These are phyloP conservation scores for Mycena chlorophos DNA, from an alignment of 768 basidiomycete genomes.

Conservation along the genomic window DNA sequence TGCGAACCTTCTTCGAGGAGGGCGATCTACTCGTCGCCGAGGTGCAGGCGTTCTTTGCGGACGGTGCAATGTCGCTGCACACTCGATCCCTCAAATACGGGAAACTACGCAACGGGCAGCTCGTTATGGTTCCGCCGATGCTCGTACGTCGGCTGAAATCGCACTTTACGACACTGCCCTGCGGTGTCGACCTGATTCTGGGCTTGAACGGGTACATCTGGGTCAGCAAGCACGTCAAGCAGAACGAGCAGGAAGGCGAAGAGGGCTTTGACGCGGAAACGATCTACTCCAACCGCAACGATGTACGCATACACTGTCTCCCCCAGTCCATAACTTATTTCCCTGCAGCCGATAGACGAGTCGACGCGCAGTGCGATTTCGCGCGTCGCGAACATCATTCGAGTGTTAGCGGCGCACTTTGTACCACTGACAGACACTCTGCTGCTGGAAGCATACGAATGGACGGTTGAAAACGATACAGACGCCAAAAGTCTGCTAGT, in stretches of 20 bases:
- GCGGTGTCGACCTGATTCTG: conserved; percentile 96
- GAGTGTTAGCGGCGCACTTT: conserved; percentile 73
- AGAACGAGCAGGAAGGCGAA: conserved; percentile 78
- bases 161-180: conserved; percentile 88
- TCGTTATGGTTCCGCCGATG: conserved; percentile 80
- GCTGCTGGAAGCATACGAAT: conserved; percentile 84
- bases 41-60: conserved; percentile 93
- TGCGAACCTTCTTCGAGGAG: conserved; percentile 97
- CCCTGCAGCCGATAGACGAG: conserved; percentile 72
- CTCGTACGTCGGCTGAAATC: conserved; percentile 92
- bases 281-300: conserved; percentile 93
- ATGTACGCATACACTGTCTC: conserved; percentile 61
- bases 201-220: conserved; percentile 97
- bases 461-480: conserved; percentile 74
- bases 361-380: conserved; percentile 85
- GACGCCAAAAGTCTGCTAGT: conserved; percentile 62
- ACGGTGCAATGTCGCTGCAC: conserved; percentile 96
- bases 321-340: conserved; percentile 16
- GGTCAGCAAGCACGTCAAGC: conserved; percentile 86
- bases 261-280: conserved; percentile 94
- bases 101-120: conserved; percentile 95
- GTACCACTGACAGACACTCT: conserved; percentile 86
- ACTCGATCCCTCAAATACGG: conserved; percentile 96
- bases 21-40: conserved; percentile 97
- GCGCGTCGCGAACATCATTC: conserved; percentile 81